These are phyloP conservation scores for Botrytis fabae DNA, from an alignment of 2,329 filamentous ascomycete genomes.

Conservation along the genomic window DNA sequence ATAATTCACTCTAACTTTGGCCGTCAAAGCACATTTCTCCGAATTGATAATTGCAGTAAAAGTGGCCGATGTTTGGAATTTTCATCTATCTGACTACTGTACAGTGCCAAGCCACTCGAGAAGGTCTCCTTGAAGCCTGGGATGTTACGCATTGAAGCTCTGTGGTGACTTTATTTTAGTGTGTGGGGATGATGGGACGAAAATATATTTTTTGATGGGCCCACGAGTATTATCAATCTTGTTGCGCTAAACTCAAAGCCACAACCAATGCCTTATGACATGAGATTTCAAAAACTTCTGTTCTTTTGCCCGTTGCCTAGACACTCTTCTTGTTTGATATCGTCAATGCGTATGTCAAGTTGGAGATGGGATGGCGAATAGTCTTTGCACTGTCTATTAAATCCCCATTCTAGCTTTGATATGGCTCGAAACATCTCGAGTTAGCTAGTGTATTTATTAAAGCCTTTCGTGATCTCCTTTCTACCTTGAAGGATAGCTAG, in stretches of 20 bases:
- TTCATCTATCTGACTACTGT: neutral
- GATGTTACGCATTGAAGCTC: neutral
- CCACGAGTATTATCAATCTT: neutral
- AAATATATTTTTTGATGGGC: neutral
- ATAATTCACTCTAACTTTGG: neutral
- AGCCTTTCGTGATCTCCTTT: neutral
- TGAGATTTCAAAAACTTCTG: neutral
- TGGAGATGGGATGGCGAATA: neutral
- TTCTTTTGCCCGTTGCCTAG: neutral
- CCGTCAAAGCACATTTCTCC: neutral
- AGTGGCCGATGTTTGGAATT: neutral
- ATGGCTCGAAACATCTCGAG: neutral
- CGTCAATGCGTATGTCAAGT: neutral
- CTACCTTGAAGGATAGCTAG: neutral
- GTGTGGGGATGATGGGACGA: neutral
- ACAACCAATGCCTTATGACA: neutral
- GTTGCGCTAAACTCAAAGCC: neutral
- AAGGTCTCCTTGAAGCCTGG: neutral
- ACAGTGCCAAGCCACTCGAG: neutral
- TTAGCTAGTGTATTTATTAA: neutral
- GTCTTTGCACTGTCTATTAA: neutral
- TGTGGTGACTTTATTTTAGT: neutral
- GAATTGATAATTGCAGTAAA: neutral
- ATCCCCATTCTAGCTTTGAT: neutral
- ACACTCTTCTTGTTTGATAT: neutral